A percentile compares a stretch with the other conserved stretches of the same genome.
These are phyloP conservation scores for Cryptococcus sp. DNA, from an alignment of 1,284 basidiomycete genomes.

Conservation along the genomic window DNA sequence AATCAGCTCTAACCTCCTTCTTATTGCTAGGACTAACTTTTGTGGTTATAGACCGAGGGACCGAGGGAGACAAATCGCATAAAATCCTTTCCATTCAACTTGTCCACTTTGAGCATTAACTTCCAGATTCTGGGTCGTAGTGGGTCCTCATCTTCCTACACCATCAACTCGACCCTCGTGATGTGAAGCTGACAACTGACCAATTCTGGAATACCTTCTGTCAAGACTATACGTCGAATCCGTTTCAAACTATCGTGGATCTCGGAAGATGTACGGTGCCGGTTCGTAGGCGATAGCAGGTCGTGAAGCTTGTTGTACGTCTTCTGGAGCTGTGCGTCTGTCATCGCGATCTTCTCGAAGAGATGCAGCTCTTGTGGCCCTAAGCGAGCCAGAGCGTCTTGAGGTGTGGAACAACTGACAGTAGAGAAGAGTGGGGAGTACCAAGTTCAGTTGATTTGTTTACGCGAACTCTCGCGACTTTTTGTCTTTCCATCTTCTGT, in stretches of 20 bases:
- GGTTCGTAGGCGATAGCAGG: slow-evolving; percentile 47
- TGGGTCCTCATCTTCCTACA: slow-evolving; percentile 24
- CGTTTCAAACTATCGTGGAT: slow-evolving; percentile 68
- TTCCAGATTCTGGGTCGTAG: slow-evolving; percentile 69
- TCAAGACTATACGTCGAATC: slow-evolving; percentile 76
- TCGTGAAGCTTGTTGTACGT: slow-evolving; percentile 27
- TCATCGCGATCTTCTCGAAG: too few species aligned
- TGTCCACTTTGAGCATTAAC: slow-evolving; percentile 74
- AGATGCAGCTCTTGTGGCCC: too few species aligned
- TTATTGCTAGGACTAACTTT: slow-evolving; percentile 58
- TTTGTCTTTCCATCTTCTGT: too few species aligned
- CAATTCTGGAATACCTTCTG: slow-evolving; percentile 71
- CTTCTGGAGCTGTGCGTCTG: slow-evolving; percentile 3
- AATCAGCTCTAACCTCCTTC: background rate
- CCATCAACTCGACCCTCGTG: background rate
- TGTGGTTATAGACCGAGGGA: slow-evolving; percentile 79
- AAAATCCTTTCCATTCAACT: slow-evolving; percentile 70
- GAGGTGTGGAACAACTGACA: too few species aligned
- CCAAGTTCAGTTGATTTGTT: too few species aligned
- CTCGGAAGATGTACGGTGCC: slow-evolving; percentile 58
- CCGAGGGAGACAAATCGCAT: slow-evolving; percentile 75
- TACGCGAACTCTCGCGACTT: too few species aligned
- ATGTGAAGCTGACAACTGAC: slow-evolving; percentile 16
- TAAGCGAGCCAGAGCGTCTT: too few species aligned
- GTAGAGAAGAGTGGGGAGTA: too few species aligned